phyloP scores from a whole-genome alignment of 805 yeast genomes.

The Cyberlindnera misumaiensis region DNA sequence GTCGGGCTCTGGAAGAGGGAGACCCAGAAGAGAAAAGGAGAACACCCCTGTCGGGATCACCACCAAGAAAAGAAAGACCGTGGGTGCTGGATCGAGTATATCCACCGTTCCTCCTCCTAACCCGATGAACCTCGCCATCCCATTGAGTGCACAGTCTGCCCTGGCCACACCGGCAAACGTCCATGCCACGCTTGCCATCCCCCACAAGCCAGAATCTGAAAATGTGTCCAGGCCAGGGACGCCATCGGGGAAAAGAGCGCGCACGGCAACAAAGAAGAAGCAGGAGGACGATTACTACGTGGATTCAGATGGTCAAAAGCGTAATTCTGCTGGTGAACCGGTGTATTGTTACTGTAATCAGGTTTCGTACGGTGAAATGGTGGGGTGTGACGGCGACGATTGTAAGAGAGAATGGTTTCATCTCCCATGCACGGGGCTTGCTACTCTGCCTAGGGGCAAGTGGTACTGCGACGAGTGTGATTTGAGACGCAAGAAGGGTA shows the following conservation, averaged over 20 bases:
- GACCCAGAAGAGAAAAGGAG: slow-evolving; percentile 19
- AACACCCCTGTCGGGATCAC: slow-evolving; percentile 14
- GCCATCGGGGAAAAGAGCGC: slow-evolving; percentile 16
- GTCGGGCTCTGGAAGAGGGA: slow-evolving; percentile 11
- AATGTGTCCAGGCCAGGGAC: slow-evolving; percentile 15
- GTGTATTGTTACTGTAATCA: slow-evolving; percentile 95
- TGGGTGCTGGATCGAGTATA: background rate
- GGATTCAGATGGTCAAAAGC: slow-evolving; percentile 13
- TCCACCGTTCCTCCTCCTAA: background rate
- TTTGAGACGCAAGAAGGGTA: slow-evolving; percentile 15
- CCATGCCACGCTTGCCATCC: slow-evolving; percentile 1
- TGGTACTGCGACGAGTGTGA: slow-evolving; percentile 75
- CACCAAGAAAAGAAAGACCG: slow-evolving; percentile 23
- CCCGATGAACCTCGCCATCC: background rate
- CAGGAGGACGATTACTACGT: slow-evolving; percentile 12
- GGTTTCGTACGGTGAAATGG: slow-evolving; percentile 98
- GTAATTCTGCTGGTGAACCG: slow-evolving; percentile 50
- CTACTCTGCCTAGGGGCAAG: slow-evolving; percentile 78
- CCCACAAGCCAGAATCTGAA: slow-evolving; percentile 1
- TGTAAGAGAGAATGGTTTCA: slow-evolving; percentile 96
- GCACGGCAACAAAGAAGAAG: slow-evolving; percentile 12
- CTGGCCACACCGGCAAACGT: background rate
- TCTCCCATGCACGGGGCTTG: slow-evolving; percentile 83
- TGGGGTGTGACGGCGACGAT: slow-evolving; percentile 93
- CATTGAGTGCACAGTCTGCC: slow-evolving; percentile 1